Evolutionary conservation across 805 yeast genomes (phyloP).

Genomic region (Starmerella kuoi): DNA sequence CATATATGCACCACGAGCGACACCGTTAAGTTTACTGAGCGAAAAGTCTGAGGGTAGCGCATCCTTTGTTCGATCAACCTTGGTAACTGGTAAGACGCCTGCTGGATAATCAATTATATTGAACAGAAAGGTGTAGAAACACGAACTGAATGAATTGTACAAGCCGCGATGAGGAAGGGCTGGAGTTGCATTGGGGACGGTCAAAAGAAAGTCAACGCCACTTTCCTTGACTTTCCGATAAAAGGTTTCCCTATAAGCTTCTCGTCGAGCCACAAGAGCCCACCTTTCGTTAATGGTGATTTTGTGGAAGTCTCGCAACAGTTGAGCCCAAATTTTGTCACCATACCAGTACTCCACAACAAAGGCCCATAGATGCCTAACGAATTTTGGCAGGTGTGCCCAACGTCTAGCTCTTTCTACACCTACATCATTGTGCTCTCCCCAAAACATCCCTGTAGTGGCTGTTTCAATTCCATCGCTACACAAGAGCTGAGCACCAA

Average conservation of each 20-base stretch:
- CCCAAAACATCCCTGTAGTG: conserved; percentile 22
- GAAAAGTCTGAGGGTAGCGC: conserved; percentile 27
- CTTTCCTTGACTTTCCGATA: conserved; percentile 27
- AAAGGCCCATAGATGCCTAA: conserved; percentile 31
- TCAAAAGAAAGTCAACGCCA: conserved; percentile 31
- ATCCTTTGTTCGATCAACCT: conserved; percentile 35
- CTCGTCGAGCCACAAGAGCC: conserved; percentile 30
- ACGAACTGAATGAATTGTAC: conserved; percentile 30
- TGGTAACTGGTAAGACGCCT: conserved; percentile 47
- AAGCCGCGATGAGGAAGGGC: conserved; percentile 32
- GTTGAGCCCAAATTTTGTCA: conserved; percentile 31
- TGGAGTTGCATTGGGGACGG: conserved; percentile 36
- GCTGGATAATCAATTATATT: conserved; percentile 47
- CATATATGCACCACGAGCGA: conserved; percentile 36
- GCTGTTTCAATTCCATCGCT: conserved; percentile 29
- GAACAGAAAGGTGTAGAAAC: conserved; percentile 44
- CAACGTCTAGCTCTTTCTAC: conserved; percentile 28
- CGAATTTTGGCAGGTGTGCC: conserved; percentile 28
- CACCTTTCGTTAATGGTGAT: conserved; percentile 30
- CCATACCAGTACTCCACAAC: conserved; percentile 32
- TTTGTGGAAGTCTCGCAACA: conserved; percentile 30
- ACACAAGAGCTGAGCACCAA: conserved; percentile 46
- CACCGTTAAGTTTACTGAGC: conserved; percentile 27
- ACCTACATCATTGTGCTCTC: conserved; percentile 31
- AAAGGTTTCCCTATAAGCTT: conserved; percentile 28